Evolutionary conservation across 2,329 filamentous ascomycete genomes (phyloP).

Genomic region (Dothistroma septosporum): DNA sequence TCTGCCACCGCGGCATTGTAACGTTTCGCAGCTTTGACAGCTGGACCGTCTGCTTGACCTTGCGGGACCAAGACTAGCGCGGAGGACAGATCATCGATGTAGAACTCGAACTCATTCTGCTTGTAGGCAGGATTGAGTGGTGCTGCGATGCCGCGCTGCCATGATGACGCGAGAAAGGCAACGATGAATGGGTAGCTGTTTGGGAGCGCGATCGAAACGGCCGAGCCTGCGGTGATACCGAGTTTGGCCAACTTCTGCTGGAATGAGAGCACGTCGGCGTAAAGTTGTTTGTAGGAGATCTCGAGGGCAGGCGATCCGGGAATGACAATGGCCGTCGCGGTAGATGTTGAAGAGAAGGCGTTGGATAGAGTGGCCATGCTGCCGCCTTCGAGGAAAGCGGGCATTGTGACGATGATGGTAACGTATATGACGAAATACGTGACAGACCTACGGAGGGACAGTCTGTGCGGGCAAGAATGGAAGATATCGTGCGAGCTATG

Average conservation of each 20-base stretch:
- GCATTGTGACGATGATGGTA: background rate
- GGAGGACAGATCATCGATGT: conserved; percentile 81
- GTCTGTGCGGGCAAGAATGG: too few species aligned
- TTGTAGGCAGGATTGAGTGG: conserved; percentile 87
- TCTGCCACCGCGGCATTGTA: conserved; percentile 83
- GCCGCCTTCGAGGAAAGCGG: conserved; percentile 1
- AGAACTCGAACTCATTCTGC: conserved; percentile 86
- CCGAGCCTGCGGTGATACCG: conserved; percentile 63
- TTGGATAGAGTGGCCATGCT: conserved; percentile 56
- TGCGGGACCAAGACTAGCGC: conserved; percentile 71
- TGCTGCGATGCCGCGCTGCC: conserved; percentile 77
- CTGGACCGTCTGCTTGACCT: conserved; percentile 63
- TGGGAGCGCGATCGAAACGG: conserved; percentile 76
- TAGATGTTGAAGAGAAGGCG: conserved; percentile 51
- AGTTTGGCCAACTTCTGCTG: conserved; percentile 73
- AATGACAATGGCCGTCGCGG: conserved; percentile 65
- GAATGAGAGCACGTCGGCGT: conserved; percentile 63
- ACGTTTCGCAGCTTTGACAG: conserved; percentile 71
- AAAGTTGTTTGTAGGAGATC: conserved; percentile 66
- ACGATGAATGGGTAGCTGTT: conserved; percentile 89
- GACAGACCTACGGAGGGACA: background rate
- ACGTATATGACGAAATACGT: background rate
- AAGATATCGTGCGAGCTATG: too few species aligned
- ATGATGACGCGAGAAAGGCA: conserved; percentile 78
- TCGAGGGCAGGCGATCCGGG: conserved; percentile 62